Percentiles rank a stretch among this genome's conserved stretches.
Evolutionary conservation across 202 grass and related monocot species (phyloP).

Genomic region (Digitaria exilis): DNA sequence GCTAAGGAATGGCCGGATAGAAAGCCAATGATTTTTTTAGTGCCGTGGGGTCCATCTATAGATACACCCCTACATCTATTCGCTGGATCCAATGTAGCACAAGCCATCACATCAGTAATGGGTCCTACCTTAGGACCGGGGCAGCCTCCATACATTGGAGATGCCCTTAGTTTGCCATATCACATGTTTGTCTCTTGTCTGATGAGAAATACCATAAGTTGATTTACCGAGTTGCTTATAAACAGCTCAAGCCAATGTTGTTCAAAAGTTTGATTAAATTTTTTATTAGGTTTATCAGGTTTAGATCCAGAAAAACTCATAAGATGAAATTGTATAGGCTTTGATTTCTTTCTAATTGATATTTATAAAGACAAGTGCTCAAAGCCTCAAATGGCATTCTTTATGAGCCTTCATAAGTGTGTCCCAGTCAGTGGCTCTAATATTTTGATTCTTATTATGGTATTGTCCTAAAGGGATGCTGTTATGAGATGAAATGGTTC

Average conservation of each 20-base stretch:
- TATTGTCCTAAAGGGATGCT: neutral
- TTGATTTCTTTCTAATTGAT: neutral
- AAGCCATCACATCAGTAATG: too few species aligned
- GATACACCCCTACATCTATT: too few species aligned
- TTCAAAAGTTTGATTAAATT: neutral
- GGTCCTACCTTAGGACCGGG: too few species aligned
- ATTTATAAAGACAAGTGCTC: neutral
- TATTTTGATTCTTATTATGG: neutral
- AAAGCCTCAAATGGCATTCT: neutral
- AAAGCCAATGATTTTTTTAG: too few species aligned
- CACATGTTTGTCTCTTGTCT: neutral
- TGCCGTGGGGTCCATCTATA: too few species aligned
- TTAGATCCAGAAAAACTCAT: neutral
- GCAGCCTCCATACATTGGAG: too few species aligned
- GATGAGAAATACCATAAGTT: conserved; percentile 7
- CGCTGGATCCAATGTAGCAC: too few species aligned
- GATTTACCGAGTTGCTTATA: neutral
- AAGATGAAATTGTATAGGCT: neutral
- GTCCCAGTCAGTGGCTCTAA: neutral
- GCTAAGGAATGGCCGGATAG: too few species aligned
- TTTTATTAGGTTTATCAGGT: neutral
- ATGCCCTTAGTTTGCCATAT: neutral
- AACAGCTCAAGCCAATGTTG: neutral
- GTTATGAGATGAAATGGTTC: neutral
- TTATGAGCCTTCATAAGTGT: neutral